Conservation (phyloP, 2,329 filamentous ascomycete genomes). For the Drechslerella coelobrocha region DNA sequence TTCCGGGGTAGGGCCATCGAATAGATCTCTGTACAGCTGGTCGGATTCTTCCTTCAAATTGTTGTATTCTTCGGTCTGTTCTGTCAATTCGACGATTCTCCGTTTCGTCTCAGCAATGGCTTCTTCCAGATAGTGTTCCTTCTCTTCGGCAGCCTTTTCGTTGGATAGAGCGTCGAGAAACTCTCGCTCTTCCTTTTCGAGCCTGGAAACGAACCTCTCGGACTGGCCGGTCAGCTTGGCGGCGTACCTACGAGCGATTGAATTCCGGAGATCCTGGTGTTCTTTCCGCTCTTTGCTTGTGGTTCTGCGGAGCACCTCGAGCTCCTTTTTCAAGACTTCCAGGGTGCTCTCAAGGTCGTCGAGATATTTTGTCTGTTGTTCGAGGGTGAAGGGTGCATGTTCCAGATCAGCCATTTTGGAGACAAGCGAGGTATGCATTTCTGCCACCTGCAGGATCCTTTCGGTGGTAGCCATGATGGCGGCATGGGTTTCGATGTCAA, state of each 20-base stretch:
- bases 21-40: conserved; percentile 64
- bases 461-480: conserved; percentile 28
- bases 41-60: conserved; percentile 62
- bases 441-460: conserved; percentile 59
- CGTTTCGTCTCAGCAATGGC: conserved; percentile 60
- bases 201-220: conserved; percentile 62
- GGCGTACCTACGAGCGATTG: conserved; percentile 63
- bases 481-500: conserved; percentile 2
- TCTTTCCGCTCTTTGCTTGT: conserved; percentile 63
- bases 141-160: conserved; percentile 61
- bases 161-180: conserved; percentile 65
- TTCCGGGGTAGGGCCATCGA: conserved; percentile 63
- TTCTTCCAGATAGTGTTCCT: conserved; percentile 59
- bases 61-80: conserved; percentile 57
- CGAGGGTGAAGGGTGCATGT: conserved; percentile 61
- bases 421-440: conserved; percentile 61
- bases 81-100: conserved; percentile 58
- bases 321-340: conserved; percentile 56
- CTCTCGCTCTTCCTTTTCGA: conserved; percentile 65
- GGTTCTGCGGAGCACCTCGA: conserved; percentile 59
- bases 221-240: conserved; percentile 63
- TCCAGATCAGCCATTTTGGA: conserved; percentile 62
- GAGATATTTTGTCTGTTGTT: conserved; percentile 62
- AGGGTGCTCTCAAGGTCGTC: conserved; percentile 61
- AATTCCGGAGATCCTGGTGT: conserved; percentile 65